A percentile compares a stretch with the other conserved stretches of the same genome.
These are phyloP conservation scores for Aspergillus brasiliensis DNA, from an alignment of 2,329 filamentous ascomycete species.

Conservation along the genomic window DNA sequence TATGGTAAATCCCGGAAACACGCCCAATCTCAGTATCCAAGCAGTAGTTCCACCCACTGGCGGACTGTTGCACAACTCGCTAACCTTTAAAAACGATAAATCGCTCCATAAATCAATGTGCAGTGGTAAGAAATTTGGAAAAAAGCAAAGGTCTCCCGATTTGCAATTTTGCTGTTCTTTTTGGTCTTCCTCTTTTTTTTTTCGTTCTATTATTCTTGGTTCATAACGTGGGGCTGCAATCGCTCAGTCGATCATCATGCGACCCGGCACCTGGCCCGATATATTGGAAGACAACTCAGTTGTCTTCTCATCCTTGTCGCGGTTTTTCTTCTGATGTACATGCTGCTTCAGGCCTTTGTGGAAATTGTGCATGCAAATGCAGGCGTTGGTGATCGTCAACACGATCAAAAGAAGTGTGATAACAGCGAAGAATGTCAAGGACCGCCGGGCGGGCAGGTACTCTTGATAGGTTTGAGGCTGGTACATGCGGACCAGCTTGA, in stretches of 20 bases:
- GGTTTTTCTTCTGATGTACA: constrained; percentile 62
- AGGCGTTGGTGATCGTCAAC: constrained; percentile 82
- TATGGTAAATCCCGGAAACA: constrained; percentile 28
- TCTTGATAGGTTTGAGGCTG: constrained; percentile 58
- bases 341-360: constrained; percentile 85
- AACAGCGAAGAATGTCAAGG: constrained; percentile 88
- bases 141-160: background rate
- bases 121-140: background rate
- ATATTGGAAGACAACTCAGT: constrained; percentile 46
- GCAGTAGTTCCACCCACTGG: constrained; percentile 4
- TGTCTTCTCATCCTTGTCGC: constrained; percentile 53
- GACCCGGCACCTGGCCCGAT: constrained; percentile 38
- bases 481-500: constrained; percentile 98
- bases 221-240: background rate
- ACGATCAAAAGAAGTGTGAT: constrained; percentile 89
- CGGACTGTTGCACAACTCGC: constrained; percentile 12
- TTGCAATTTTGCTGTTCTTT: constrained; percentile 1
- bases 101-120: constrained; percentile 4
- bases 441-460: constrained; percentile 79
- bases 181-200: constrained; percentile 1
- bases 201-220: constrained; percentile 13
- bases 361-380: constrained; percentile 89
- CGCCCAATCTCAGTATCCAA: constrained; percentile 19
- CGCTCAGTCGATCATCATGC: constrained; percentile 50
- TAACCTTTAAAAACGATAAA: constrained; percentile 18